Conservation (phyloP, 805 yeast species). For the Naumovozyma baii region DNA sequence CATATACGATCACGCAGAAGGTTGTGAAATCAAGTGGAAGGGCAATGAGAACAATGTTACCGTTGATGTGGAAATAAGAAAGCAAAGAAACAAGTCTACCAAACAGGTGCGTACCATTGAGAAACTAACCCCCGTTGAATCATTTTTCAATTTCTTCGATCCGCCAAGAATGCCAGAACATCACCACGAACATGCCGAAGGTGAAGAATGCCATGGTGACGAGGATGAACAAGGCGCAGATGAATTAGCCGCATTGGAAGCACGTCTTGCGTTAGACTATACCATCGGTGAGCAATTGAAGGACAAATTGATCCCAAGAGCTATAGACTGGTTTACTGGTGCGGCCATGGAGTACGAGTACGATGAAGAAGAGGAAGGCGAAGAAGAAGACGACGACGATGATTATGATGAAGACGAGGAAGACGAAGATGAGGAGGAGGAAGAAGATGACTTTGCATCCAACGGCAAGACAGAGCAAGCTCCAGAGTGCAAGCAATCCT, state of each 20-base stretch:
- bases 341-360: conserved; percentile 77
- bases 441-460: conserved; percentile 33
- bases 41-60: conserved; percentile 77
- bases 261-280: conserved; percentile 81
- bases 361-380: conserved; percentile 52
- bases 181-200: conserved; percentile 32
- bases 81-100: conserved; percentile 93
- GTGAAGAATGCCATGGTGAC: conserved; percentile 40
- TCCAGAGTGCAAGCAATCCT: conserved; percentile 71
- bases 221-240: conserved; percentile 47
- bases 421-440: conserved; percentile 42
- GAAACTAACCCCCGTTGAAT: conserved; percentile 86
- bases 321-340: conserved; percentile 98
- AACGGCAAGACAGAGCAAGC: conserved; percentile 44
- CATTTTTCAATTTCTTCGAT: conserved; percentile 90
- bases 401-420: conserved; percentile 59
- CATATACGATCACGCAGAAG: conserved; percentile 94
- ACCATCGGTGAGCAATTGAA: conserved; percentile 93
- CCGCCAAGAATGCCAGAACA: conserved; percentile 65
- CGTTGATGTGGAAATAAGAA: conserved; percentile 80
- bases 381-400: conserved; percentile 49
- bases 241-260: conserved; percentile 69
- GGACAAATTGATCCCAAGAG: conserved; percentile 91
- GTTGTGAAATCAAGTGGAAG: conserved; percentile 71
- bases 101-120: conserved; percentile 94